A percentile compares a stretch with the other conserved stretches of the same genome.
These are phyloP conservation scores for Hyparrhenia diplandra DNA, from an alignment of 176 grass and related monocot species.

Conservation along the genomic window DNA sequence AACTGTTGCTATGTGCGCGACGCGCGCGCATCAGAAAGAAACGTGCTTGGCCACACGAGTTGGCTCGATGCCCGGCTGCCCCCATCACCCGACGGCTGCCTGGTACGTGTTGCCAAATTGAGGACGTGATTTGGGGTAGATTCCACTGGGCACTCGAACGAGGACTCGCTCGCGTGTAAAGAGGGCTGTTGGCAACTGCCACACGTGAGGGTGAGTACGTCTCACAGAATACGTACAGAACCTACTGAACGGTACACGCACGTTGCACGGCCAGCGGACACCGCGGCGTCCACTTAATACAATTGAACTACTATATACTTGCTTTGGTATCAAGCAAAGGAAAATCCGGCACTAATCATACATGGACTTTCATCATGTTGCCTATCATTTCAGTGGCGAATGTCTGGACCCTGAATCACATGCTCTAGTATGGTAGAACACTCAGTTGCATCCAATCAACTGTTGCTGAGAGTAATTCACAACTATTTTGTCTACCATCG, in stretches of 20 bases:
- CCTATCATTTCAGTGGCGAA: neutral
- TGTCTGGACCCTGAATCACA: neutral
- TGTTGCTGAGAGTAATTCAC: neutral
- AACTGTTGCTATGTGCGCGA: neutral
- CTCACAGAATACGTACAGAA: neutral
- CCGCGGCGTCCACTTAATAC: slow-evolving; percentile 7
- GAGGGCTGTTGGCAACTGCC: neutral
- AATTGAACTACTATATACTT: slow-evolving; percentile 12
- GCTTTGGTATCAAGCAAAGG: slow-evolving; percentile 34
- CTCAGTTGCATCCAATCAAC: neutral
- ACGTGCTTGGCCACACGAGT: neutral
- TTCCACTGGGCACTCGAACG: neutral
- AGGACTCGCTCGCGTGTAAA: neutral
- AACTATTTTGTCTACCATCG: neutral
- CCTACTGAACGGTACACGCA: neutral
- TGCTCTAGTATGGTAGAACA: neutral
- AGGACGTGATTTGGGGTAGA: neutral
- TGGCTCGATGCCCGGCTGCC: neutral
- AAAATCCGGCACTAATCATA: neutral
- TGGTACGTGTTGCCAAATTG: neutral
- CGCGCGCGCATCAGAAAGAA: neutral
- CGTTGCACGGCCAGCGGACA: neutral
- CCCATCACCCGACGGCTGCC: neutral
- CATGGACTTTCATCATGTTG: neutral
- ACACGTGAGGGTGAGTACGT: neutral